These are phyloP conservation scores for Diutina mesorugosa DNA, from an alignment of 1,139 yeast species.

Conservation along the genomic window DNA sequence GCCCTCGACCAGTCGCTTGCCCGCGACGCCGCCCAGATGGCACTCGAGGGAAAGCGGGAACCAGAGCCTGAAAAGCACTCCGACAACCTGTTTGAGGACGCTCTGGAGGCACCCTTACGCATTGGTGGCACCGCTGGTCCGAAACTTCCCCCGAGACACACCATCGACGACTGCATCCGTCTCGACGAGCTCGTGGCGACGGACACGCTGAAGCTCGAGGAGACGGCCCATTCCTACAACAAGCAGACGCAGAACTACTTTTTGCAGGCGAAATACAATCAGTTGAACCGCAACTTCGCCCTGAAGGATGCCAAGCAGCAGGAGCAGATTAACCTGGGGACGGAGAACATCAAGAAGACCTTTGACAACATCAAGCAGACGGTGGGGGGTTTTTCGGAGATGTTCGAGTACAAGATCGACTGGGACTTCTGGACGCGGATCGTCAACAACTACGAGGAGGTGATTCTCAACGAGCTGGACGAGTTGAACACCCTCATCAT, in stretches of 20 bases:
- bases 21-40: neutral
- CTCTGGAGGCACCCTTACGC: neutral
- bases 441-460: constrained; percentile 56
- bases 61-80: neutral
- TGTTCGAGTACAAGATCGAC: constrained; percentile 25
- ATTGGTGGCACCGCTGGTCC: neutral
- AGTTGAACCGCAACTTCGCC: constrained; percentile 16
- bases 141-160: constrained; percentile 13
- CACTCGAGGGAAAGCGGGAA: neutral
- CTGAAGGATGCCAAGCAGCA: constrained; percentile 19
- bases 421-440: constrained; percentile 89
- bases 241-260: constrained; percentile 7
- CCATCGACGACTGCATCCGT: constrained; percentile 18
- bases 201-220: neutral
- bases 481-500: constrained; percentile 49
- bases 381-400: constrained; percentile 2
- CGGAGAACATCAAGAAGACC: constrained; percentile 46
- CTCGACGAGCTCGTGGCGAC: constrained; percentile 14
- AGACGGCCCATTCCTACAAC: constrained; percentile 1
- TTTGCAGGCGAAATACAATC: constrained; percentile 22
- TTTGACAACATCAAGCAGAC: constrained; percentile 35
- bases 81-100: neutral
- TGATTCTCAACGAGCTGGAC: constrained; percentile 51
- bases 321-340: constrained; percentile 46
- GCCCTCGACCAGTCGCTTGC: neutral